Evolutionary conservation across 495 filamentous ascomycete genomes (phyloP), one percentile per base, ranked within the genome.

Genomic region (Daldinia bambusicola): DNA sequence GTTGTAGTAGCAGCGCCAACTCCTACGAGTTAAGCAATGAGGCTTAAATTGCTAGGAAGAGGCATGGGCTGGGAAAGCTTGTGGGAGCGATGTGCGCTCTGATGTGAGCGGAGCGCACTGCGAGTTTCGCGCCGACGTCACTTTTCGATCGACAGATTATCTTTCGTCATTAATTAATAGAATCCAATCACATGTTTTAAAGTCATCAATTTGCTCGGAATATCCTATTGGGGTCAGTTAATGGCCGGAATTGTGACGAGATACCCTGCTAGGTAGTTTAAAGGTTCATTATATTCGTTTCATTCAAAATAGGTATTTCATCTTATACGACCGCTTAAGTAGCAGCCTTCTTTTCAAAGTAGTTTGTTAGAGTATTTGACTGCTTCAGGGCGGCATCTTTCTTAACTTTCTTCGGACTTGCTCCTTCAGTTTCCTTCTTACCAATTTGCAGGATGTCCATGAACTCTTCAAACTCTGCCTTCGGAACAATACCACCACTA

Each of bases 391-490:
- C 64, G 45, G 66, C 57, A 4, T 71, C 62, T 38, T 75, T 78
- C 67, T 61, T 73, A 40, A 67, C 69, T 69, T 82, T 84, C 61
- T 51, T 74, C 4, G 64, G 67, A 61, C 40, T 79, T 41, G n/a
- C 72, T 51, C 71, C 74, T 68, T 76, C 75, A 9, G 79, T 63
- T 67, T 84, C 85, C 75, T 83, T 83, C 13, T 85, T 83, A n/a
- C n/a, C n/a, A 60, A 88, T 77, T 70, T 81, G 80, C 79, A 89
- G 78, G 10, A 86, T 60, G 10, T 74, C 71, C 79, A 87, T 84
- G 14, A 88, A 75, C 73, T 88, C 87, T 53, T 89, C 86, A 71
- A 89, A 90, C 59, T 84, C 84, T 1, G 77, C 81, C 51, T 57
- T 80, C 6, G 77, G 76, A 4, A 90, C 80, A 36, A 88, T 85